Conservation (phyloP, 139 green algal genomes). For the Coelastrella sp. region DNA sequence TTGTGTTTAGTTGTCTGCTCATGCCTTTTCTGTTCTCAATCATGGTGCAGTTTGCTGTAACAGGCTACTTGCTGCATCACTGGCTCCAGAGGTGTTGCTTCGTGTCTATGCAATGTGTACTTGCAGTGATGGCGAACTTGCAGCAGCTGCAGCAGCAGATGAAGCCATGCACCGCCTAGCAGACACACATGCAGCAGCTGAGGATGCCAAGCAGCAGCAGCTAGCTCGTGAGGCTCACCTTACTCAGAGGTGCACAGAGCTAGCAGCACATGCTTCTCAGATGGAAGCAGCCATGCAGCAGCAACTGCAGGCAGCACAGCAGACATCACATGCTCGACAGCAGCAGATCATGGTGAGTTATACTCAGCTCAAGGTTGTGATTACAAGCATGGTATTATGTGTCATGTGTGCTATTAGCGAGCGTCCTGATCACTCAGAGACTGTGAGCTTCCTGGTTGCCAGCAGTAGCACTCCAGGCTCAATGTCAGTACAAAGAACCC, state of each 20-base stretch:
- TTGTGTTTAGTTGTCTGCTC: no score
- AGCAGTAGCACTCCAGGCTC: no score
- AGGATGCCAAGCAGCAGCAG: neutral
- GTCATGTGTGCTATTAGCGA: no score
- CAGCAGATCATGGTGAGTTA: slow-evolving; percentile 27
- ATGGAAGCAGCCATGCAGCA: slow-evolving; percentile 20
- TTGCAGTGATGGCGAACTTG: neutral
- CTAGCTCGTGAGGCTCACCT: slow-evolving; percentile 20
- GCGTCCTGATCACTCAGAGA: no score
- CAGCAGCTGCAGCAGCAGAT: slow-evolving; percentile 21
- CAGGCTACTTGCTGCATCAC: neutral
- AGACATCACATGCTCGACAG: slow-evolving; percentile 8
- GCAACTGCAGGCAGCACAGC: slow-evolving; percentile 29
- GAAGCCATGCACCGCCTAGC: slow-evolving; percentile 21
- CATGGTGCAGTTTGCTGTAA: no score
- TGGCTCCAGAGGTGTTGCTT: neutral
- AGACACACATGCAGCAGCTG: neutral
- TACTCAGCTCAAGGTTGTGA: neutral
- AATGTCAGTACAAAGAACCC: no score
- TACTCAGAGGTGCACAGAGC: slow-evolving; percentile 16
- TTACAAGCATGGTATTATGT: no score
- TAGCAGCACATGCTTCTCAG: slow-evolving; percentile 18
- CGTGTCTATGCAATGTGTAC: no score
- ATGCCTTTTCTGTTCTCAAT: no score
- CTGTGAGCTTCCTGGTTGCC: no score